Percentiles rank a stretch among this genome's conserved stretches.
Conservation (phyloP, 257 asterid genomes). For the Voacanga thouarsii region DNA sequence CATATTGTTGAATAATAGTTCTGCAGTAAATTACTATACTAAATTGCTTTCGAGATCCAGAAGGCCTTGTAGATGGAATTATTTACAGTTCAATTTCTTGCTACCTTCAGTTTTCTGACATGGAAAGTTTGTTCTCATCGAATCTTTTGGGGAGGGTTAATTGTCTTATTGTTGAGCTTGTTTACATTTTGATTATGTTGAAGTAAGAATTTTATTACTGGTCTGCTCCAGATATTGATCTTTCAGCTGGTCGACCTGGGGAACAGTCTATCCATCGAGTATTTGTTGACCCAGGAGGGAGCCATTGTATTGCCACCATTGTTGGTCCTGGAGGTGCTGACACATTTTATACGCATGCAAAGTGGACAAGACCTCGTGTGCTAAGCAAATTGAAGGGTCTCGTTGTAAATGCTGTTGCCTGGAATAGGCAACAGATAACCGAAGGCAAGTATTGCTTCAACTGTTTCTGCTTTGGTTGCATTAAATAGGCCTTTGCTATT, state of each 20-base stretch:
- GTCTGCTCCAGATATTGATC: constrained; percentile 67
- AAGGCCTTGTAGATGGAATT: background rate
- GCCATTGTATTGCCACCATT: constrained; percentile 90
- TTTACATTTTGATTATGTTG: background rate
- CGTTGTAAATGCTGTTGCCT: constrained; percentile 76
- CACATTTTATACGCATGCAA: constrained; percentile 85
- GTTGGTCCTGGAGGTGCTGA: constrained; percentile 91
- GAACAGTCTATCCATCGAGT: constrained; percentile 91
- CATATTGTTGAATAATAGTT: background rate
- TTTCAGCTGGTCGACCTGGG: constrained; percentile 83
- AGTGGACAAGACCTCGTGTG: constrained; percentile 90
- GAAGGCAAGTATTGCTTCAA: constrained; percentile 49
- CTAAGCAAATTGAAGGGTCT: constrained; percentile 76
- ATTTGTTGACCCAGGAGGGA: constrained; percentile 93
- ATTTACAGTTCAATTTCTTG: background rate
- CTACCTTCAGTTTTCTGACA: background rate
- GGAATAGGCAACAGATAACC: constrained; percentile 88
- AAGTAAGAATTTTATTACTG: background rate
- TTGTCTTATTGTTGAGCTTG: background rate
- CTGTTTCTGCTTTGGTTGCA: background rate
- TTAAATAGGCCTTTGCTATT: background rate
- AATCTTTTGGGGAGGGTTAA: background rate
- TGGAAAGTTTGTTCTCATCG: background rate
- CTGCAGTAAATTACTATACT: background rate
- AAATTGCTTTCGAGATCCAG: background rate